Base-by-base conservation (phyloP, 2,329 filamentous ascomycete genomes). In the Trichoderma sp. region DNA sequence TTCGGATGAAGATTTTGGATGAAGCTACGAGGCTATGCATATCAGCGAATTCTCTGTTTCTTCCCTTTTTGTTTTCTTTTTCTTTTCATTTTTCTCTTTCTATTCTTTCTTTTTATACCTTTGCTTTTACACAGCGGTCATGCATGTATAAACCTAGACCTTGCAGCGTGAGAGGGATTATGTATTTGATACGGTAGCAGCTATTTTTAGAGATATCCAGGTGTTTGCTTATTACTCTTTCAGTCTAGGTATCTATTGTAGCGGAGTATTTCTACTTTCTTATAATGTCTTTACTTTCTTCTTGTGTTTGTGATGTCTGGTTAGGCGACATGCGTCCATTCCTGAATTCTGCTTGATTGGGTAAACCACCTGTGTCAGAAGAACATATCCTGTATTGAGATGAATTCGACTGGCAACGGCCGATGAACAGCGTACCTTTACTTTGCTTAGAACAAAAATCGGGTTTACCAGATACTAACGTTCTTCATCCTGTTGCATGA, bases 101-200 rank as follows among this genome's bases (percentile, higher is more conserved):
- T 56, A 16, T 53, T 27, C 29, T 65, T 62, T 64, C 29, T 12
- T 73, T 27, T 21, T 45, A 12, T 50, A 14, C 35, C 5, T 50
- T 64, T 65, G 38, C 60, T 65, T 72, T 73, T 24, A 73, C 60
- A 73, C 53, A 73, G 69, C 69, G 69, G 60, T 56, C 69, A 33
- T 65, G 60, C 29, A 65, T 59, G 50, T 73, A 73, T 73, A 73
- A 73, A 73, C 29, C 29, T 72, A 73, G 60, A 73, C 60, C 60
- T 29, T 65, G 35, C 69, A 53, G 60, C 21, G 69, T 65, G 33
- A 71, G 41, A 35, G 41, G 69, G 38, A 65, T 45, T 31, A 65
- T 73, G 69, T 73, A 73, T 56, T 73, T 64, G 38, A 71, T 71
- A 71, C 27, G 60, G 29, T 65, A 73, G 60, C 41, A 65, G 69